These are phyloP conservation scores for Phytophthora idaei DNA, from an alignment of 352 stramenopile species.

Conservation along the genomic window DNA sequence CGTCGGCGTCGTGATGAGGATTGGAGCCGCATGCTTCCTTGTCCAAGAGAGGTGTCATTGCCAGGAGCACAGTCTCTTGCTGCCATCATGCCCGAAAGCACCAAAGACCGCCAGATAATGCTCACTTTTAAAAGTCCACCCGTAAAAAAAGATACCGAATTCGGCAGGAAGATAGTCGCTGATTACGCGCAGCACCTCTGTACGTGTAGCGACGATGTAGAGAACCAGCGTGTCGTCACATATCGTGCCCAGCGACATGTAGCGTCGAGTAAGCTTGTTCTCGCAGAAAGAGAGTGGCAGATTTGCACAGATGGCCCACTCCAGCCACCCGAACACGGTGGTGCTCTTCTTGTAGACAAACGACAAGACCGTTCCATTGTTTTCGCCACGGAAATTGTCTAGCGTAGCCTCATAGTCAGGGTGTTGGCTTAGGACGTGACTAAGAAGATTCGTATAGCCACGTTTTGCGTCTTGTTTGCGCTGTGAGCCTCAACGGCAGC, in stretches of 20 bases:
- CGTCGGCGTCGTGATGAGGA: not conserved
- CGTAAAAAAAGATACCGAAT: not conserved
- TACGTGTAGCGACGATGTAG: not conserved
- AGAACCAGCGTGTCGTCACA: not conserved
- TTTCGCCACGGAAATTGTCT: not conserved
- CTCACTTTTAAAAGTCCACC: too few relatives aligned
- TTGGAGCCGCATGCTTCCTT: not conserved
- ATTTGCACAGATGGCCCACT: not conserved
- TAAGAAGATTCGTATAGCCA: not conserved
- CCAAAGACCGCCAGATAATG: too few relatives aligned
- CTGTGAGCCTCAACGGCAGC: not conserved
- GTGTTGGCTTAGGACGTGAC: not conserved
- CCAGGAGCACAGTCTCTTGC: not conserved
- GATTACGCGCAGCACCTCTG: not conserved
- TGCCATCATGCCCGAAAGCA: not conserved
- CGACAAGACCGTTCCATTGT: not conserved
- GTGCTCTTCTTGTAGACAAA: conserved; percentile 1
- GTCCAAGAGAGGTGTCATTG: not conserved
- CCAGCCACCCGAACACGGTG: not conserved
- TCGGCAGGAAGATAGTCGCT: not conserved
- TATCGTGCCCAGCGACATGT: not conserved
- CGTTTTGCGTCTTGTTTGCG: not conserved
- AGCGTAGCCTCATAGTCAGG: not conserved
- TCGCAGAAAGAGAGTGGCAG: not conserved
- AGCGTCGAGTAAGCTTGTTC: not conserved